Evolutionary conservation across 768 basidiomycete species (phyloP).

Genomic region (Cystobasidiopsis lactophilus): DNA sequence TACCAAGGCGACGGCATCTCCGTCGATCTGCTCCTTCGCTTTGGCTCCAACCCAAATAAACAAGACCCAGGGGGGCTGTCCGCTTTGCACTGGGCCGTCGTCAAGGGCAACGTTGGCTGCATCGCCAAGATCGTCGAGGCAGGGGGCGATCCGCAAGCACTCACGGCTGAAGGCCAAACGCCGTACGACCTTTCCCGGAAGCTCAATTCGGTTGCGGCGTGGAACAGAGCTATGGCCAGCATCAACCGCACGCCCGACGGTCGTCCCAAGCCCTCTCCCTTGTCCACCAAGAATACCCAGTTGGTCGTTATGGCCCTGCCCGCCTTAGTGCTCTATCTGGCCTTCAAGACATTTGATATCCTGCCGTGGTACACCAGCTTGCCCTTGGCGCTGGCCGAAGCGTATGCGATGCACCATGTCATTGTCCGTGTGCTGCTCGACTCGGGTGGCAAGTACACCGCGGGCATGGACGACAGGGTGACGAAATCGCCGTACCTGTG

Average conservation of each 20-base stretch:
- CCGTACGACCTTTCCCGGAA: constrained; percentile 86
- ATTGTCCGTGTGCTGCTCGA: constrained; percentile 65
- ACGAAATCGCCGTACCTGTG: constrained; percentile 79
- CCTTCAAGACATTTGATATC: constrained; percentile 60
- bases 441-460: constrained; percentile 25
- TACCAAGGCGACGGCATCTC: constrained; percentile 95
- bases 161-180: constrained; percentile 65
- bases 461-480: constrained; percentile 59
- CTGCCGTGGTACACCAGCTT: constrained; percentile 79
- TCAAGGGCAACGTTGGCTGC: constrained; percentile 70
- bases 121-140: constrained; percentile 67
- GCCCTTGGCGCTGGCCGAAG: constrained; percentile 59
- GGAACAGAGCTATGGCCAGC: constrained; percentile 70
- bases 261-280: constrained; percentile 38
- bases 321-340: constrained; percentile 51
- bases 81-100: constrained; percentile 92
- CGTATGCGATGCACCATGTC: constrained; percentile 86
- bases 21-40: constrained; percentile 68
- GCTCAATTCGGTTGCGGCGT: constrained; percentile 72
- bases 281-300: constrained; percentile 38
- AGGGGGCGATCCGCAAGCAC: constrained; percentile 57
- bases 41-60: constrained; percentile 56
- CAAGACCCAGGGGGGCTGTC: constrained; percentile 64
- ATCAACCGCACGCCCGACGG: constrained; percentile 63
- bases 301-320: constrained; percentile 41